Base-by-base conservation (phyloP, 2,329 filamentous ascomycete species). In the Aspergillus uvarum region DNA sequence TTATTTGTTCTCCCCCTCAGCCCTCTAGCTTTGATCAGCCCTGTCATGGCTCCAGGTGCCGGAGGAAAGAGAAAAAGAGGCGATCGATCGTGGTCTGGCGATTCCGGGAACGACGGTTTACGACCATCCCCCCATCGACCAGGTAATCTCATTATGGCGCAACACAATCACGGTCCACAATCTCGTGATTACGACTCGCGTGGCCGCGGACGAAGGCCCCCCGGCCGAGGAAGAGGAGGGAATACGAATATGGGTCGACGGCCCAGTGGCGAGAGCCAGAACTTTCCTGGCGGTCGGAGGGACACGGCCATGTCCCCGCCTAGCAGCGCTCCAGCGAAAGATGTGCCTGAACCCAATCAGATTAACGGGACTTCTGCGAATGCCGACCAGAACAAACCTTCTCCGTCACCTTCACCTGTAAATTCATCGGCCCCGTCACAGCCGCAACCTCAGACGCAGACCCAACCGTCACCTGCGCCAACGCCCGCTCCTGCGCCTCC, bases 21-120 rank as follows among this genome's bases (percentile, higher is more conserved):
- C 66, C 58, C 63, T 68, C 59, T 66, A 66, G 68, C 54, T 66
- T 61, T 65, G 63, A 60, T 62, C 42, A 54, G 54, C 67, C 68
- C 68, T 66, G 71, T 64, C 71, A 85, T 85, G 83, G 77, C 82
- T 72, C 82, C 80, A 65, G 74, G 73, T 65, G 74, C 74, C 58
- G 75, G 76, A 64, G 76, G 77, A 56, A 88, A 87, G 78, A 80
- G 85, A 63, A 87, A 87, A 78, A 73, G 79, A 70, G 71, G 68
- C 56, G 79, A 81, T 58, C 72, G 79, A 67, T 73, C 73, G 44
- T 80, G 74, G 71, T 77, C 78, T 47, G 74, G 75, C 56, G 78
- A 81, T 61, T 74, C 74, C 49, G 69, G 70, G 47, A 74, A 75
- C 68, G 76, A 79, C 65, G 68, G 67, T 56, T 69, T 69, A 58